A percentile compares a stretch with the other conserved stretches of the same genome.
Evolutionary conservation across 2,329 filamentous ascomycete genomes (phyloP).

Genomic region (Colletotrichum destructivum): DNA sequence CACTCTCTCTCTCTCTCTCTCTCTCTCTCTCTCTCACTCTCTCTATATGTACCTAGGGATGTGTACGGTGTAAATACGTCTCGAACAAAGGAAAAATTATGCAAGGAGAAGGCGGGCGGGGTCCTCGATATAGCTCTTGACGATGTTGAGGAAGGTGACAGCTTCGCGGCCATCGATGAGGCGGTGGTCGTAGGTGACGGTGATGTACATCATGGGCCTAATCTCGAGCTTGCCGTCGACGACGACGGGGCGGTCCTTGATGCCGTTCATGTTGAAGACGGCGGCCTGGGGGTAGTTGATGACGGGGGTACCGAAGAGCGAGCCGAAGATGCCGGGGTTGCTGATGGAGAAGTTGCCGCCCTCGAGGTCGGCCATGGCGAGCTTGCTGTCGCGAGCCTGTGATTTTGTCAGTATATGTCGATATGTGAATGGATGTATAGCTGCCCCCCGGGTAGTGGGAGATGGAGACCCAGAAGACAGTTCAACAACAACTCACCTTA

Average conservation of each 20-base stretch:
- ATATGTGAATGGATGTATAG: too few species aligned
- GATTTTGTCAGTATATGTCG: not conserved
- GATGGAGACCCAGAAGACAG: too few species aligned
- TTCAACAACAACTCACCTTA: constrained; percentile 66
- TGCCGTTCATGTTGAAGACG: constrained; percentile 73
- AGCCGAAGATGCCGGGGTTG: constrained; percentile 82
- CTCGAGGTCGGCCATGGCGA: constrained; percentile 84
- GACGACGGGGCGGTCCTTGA: constrained; percentile 68
- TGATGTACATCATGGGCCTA: constrained; percentile 66
- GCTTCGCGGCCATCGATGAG: constrained; percentile 72
- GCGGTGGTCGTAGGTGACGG: constrained; percentile 66
- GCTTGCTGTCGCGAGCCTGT: constrained; percentile 78
- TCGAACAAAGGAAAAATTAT: constrained; percentile 49
- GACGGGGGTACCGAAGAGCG: constrained; percentile 71
- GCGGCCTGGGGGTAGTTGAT: constrained; percentile 82
- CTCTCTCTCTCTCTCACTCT: not conserved
- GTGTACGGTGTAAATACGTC: not conserved
- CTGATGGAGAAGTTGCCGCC: constrained; percentile 84
- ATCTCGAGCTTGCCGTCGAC: constrained; percentile 67
- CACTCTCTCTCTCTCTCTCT: too few species aligned
- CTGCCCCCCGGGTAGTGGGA: too few species aligned
- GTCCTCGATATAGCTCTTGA: constrained; percentile 52
- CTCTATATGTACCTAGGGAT: not conserved
- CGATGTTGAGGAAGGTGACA: constrained; percentile 67
- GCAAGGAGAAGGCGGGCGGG: constrained; percentile 67